A percentile compares a stretch with the other conserved stretches of the same genome.
Evolutionary conservation across 2,329 filamentous ascomycete species (phyloP).

Genomic region (Apiospora malaysiana): DNA sequence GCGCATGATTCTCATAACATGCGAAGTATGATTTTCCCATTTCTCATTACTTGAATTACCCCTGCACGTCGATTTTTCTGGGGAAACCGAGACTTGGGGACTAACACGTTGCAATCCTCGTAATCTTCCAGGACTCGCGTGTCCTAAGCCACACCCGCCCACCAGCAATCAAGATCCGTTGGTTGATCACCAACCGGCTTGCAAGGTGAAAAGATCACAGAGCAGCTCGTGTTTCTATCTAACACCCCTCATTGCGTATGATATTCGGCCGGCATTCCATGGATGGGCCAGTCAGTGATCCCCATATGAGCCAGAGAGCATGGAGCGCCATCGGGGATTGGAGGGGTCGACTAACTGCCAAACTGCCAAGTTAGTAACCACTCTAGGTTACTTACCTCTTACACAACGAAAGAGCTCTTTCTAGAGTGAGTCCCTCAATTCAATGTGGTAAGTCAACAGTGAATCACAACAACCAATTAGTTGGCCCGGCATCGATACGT

Average conservation of each 20-base stretch:
- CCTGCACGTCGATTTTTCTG: not conserved
- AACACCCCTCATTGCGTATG: not conserved
- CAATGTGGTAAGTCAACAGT: not conserved
- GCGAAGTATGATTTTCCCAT: not conserved
- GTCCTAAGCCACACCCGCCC: not conserved
- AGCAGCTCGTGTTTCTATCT: not conserved
- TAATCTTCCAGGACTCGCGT: conserved; percentile 7
- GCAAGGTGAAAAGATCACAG: not conserved
- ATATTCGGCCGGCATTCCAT: not conserved
- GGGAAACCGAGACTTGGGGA: not conserved
- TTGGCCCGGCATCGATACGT: not conserved
- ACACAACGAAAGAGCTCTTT: not conserved
- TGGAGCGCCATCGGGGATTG: not conserved
- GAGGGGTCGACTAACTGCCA: not conserved
- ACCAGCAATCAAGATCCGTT: not conserved
- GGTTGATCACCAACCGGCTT: not conserved
- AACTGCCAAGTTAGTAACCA: not conserved
- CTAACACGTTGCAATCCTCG: conserved; percentile 16
- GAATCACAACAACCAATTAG: not conserved
- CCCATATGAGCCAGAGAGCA: not conserved
- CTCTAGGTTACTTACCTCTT: not conserved
- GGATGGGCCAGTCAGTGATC: not conserved
- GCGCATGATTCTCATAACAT: conserved; percentile 1
- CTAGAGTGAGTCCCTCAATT: not conserved
- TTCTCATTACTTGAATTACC: not conserved